phyloP scores from a whole-genome alignment of 2,329 filamentous ascomycete genomes.

The Neonectria ditissima region DNA sequence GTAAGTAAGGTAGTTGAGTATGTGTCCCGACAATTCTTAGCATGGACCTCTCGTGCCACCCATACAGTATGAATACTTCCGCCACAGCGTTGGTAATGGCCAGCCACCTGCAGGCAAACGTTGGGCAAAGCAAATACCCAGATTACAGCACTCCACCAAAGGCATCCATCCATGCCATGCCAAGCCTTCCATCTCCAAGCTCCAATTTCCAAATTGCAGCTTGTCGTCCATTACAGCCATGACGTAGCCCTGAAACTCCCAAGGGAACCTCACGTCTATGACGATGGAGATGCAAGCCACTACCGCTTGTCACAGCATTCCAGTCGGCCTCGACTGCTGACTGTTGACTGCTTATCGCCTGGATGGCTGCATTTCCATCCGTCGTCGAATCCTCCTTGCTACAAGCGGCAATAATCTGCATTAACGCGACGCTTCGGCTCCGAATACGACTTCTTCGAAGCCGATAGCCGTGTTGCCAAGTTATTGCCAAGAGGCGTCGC shows the following conservation, averaged over 20 bases:
- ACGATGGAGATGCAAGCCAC: neutral
- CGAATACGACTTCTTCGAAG: neutral
- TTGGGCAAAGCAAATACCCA: neutral
- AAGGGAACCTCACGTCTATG: neutral
- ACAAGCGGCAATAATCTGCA: constrained; percentile 1
- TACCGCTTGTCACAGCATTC: neutral
- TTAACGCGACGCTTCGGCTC: constrained; percentile 1
- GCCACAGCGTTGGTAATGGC: neutral
- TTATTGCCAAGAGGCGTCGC: neutral
- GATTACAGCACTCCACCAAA: neutral
- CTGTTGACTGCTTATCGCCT: neutral
- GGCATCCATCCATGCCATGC: neutral
- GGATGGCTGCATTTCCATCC: neutral
- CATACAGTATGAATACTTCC: neutral
- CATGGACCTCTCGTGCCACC: neutral
- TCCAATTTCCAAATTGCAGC: neutral
- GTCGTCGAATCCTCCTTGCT: neutral
- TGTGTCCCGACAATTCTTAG: neutral
- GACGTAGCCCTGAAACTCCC: neutral
- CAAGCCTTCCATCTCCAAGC: neutral
- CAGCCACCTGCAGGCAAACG: neutral
- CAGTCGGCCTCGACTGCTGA: neutral
- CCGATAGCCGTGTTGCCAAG: neutral
- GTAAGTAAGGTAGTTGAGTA: neutral
- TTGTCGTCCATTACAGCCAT: neutral